Percentiles rank a stretch among this genome's conserved stretches.
Evolutionary conservation across 768 basidiomycete genomes (phyloP).

Genomic region (Leccinum pellstonianum): DNA sequence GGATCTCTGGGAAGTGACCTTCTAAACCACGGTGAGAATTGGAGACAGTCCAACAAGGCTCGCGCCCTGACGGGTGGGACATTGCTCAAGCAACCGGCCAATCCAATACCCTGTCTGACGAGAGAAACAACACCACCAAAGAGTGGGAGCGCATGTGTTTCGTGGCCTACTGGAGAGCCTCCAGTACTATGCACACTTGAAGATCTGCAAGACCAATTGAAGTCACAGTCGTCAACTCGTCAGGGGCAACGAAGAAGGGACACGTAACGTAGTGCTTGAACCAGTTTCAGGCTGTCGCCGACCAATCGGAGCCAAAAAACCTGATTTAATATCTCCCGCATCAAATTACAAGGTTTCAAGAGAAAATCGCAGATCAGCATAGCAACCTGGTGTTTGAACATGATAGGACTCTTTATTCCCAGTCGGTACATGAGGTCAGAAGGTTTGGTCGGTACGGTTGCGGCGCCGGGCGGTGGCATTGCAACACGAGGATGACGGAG

Average conservation of each 20-base stretch:
- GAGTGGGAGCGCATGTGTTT: not conserved
- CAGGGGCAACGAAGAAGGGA: not conserved
- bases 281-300: not conserved
- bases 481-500: not conserved
- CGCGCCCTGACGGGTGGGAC: not conserved
- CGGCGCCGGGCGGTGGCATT: not conserved
- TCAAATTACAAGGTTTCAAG: not conserved
- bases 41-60: not conserved
- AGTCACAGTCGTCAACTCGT: not conserved
- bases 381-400: not conserved
- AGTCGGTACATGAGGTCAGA: not conserved
- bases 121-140: not conserved
- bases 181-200: not conserved
- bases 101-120: not conserved
- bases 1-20: not conserved
- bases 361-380: not conserved
- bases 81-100: not conserved
- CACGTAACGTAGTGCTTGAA: not conserved
- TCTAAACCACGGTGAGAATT: not conserved
- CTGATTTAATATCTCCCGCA: not conserved
- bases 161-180: not conserved
- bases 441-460: not conserved
- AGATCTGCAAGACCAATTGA: not conserved
- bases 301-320: not conserved
- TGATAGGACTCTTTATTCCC: not conserved